Evolutionary conservation across 352 stramenopile species (phyloP).

Genomic region (Blastocystis sp.): DNA sequence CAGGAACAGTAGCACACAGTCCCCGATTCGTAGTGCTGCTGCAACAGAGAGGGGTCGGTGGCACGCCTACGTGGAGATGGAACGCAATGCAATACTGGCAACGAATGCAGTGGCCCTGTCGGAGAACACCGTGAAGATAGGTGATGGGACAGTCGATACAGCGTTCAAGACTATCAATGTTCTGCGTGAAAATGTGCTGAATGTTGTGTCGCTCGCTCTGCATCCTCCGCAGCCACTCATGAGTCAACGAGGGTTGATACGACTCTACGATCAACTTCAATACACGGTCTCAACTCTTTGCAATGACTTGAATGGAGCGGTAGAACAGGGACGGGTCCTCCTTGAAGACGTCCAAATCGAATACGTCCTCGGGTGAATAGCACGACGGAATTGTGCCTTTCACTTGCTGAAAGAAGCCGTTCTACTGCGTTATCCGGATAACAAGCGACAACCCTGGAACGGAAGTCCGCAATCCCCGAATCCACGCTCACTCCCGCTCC

Average conservation of each 20-base stretch:
- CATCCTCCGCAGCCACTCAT: conserved; percentile 28
- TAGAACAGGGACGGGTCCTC: conserved; percentile 57
- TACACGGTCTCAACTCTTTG: background rate
- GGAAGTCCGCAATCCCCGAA: conserved; percentile 56
- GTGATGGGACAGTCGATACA: conserved; percentile 17
- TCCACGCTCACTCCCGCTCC: conserved; percentile 62
- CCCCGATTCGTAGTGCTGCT: background rate
- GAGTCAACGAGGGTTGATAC: background rate
- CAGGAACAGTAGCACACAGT: background rate
- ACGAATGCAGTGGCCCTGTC: conserved; percentile 1
- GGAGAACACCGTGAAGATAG: conserved; percentile 40
- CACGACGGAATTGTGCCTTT: background rate
- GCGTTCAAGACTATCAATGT: conserved; percentile 46
- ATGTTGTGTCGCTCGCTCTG: background rate
- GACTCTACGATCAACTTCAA: background rate
- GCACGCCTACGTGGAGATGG: background rate
- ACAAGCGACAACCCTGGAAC: background rate
- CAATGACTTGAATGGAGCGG: background rate
- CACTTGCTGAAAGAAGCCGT: conserved; percentile 34
- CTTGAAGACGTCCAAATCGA: conserved; percentile 33
- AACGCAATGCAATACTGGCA: background rate
- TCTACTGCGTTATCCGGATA: background rate
- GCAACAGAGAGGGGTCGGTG: background rate
- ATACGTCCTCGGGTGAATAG: conserved; percentile 43
- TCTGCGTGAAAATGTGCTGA: conserved; percentile 45